A percentile compares a stretch with the other conserved stretches of the same genome.
Conservation (phyloP, 1,284 basidiomycete genomes). For the Cryptococcus wingfieldii region DNA sequence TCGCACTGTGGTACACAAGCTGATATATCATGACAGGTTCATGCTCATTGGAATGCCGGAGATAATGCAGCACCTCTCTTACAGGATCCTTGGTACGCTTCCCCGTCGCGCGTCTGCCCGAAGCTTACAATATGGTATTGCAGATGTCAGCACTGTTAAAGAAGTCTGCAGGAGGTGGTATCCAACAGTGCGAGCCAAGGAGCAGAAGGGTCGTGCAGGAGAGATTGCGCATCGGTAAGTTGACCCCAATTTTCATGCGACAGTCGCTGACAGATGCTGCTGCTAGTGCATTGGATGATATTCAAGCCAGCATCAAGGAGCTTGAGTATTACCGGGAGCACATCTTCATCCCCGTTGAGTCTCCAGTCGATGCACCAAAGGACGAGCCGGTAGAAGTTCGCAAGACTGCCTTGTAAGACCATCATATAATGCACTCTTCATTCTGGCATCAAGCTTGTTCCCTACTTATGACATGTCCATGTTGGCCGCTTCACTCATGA, state of each 20-base stretch:
- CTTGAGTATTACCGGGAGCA: constrained; percentile 47
- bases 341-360: constrained; percentile 45
- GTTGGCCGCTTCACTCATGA: neutral
- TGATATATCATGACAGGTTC: constrained; percentile 34
- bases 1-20: neutral
- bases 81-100: constrained; percentile 51
- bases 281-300: constrained; percentile 51
- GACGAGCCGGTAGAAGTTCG: constrained; percentile 1
- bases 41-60: constrained; percentile 51
- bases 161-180: constrained; percentile 53
- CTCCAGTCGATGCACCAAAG: neutral
- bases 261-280: neutral
- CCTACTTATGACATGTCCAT: neutral
- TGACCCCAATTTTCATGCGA: neutral
- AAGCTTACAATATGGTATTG: neutral
- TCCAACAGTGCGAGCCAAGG: constrained; percentile 26
- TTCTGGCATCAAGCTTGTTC: neutral
- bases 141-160: constrained; percentile 47
- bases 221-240: constrained; percentile 43
- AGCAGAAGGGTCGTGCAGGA: constrained; percentile 25
- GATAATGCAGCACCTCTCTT: constrained; percentile 50
- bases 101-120: neutral
- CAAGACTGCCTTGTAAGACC: constrained; percentile 8
- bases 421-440: neutral
- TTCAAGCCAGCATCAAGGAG: constrained; percentile 50